A percentile compares a stretch with the other conserved stretches of the same genome.
Evolutionary conservation across 768 basidiomycete genomes (phyloP).

Genomic region (Termitomyces sp.): DNA sequence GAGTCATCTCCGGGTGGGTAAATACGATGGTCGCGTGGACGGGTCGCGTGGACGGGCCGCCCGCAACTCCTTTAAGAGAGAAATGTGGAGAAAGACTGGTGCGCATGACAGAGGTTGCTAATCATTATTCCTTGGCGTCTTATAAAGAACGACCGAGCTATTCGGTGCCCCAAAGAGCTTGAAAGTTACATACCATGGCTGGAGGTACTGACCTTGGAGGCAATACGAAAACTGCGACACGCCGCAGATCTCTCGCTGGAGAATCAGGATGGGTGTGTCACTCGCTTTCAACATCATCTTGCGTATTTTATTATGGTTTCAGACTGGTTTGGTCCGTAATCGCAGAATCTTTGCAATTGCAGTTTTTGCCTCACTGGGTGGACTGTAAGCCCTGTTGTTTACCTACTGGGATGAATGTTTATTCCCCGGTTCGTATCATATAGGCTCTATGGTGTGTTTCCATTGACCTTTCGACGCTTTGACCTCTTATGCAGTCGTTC

Average conservation of each 20-base stretch:
- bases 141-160: neutral
- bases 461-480: constrained; percentile 7
- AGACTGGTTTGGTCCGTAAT: constrained; percentile 67
- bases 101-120: constrained; percentile 4
- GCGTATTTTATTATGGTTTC: neutral
- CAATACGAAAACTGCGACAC: constrained; percentile 32
- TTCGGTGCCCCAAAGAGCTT: neutral
- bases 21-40: neutral
- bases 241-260: constrained; percentile 53
- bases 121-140: neutral
- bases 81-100: neutral
- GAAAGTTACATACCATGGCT: constrained; percentile 30
- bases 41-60: constrained; percentile 3
- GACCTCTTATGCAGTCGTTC: neutral
- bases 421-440: neutral
- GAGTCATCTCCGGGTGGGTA: neutral
- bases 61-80: neutral
- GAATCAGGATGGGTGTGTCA: constrained; percentile 61
- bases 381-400: constrained; percentile 43
- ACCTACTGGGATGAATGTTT: neutral
- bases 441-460: constrained; percentile 55
- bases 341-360: constrained; percentile 60
- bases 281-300: neutral
- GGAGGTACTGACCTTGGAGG: constrained; percentile 32
- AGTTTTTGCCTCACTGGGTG: constrained; percentile 76